Evolutionary conservation across 2,329 filamentous ascomycete species (phyloP).

Genomic region (Mollisiaceae sp.): DNA sequence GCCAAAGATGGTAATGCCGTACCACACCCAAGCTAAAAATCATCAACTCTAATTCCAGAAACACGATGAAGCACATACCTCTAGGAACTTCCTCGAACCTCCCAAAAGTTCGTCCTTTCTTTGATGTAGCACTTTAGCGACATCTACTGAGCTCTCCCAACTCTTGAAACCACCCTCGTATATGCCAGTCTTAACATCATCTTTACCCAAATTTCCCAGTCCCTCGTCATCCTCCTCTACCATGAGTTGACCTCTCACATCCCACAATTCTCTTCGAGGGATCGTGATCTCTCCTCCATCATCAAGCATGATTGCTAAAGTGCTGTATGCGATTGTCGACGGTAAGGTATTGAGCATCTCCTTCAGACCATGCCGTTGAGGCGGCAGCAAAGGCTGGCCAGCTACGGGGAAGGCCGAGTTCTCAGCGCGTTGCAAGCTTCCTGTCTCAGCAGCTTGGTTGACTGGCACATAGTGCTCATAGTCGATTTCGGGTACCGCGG

Average conservation of each 20-base stretch:
- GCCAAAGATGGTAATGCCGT: conserved; percentile 76
- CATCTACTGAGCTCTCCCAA: conserved; percentile 84
- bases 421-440: conserved; percentile 35
- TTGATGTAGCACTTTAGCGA: conserved; percentile 63
- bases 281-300: conserved; percentile 59
- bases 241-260: conserved; percentile 82
- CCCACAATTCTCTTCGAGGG: conserved; percentile 79
- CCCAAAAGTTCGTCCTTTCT: conserved; percentile 25
- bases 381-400: conserved; percentile 63
- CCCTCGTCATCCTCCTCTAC: conserved; percentile 64
- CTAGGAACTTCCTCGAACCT: conserved; percentile 35
- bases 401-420: conserved; percentile 62
- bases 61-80: conserved; percentile 34
- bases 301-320: conserved; percentile 64
- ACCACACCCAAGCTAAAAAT: conserved; percentile 72
- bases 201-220: conserved; percentile 61
- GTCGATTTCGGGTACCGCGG: conserved; percentile 13
- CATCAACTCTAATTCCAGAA: conserved; percentile 17
- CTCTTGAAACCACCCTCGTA: conserved; percentile 91
- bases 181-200: conserved; percentile 80
- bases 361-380: conserved; percentile 56
- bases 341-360: conserved; percentile 65
- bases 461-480: conserved; percentile 11
- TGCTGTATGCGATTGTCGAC: conserved; percentile 74
- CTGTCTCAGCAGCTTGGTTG: conserved; percentile 43